Base-by-base conservation (phyloP, 305 asterid species). In the Galium porrigens region DNA sequence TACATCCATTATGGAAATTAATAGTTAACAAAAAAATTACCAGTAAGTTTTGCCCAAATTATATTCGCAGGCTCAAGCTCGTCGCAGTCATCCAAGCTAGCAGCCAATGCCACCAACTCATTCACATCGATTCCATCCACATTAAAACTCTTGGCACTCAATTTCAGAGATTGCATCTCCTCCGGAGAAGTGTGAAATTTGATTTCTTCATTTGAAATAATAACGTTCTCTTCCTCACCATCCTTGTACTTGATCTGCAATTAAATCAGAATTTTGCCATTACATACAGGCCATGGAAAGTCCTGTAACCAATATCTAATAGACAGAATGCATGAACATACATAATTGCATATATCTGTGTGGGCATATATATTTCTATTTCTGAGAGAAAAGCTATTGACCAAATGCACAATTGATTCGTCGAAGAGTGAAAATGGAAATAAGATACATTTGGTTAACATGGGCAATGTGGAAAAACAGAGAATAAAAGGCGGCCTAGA, bases 31-130 rank as follows among this genome's bases (percentile, higher is more conserved):
- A 29, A 53, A 10, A 39, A 74, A 75, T 46, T 66, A 94, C 99
- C 99, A 73, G 99, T 85, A 73, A 94, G 89, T 84, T 94, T 94
- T 54, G 99, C 97, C 99, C 99, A 94, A 66, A 88, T 85, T 62
- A 90, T 69, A 79, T 94, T 97, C 61, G 94, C 99, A 12, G 85
- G 79, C 67, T 86, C 99, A 63, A 86, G 84, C 76, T 88, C 94
- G 52, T 81, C 87, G 75, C 84, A 76, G 67, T 81, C 86, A 69
- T 83, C 94, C 76, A 90, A 75, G 77, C 82, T 85, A 70, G 96
- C 94, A 29, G 97, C 97, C 81, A 94, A 73, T 54, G 80, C 94
- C 84, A 84, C 75, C 90, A 94, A 71, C 86, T 87, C 99, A 65
- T 86, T 76, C 73, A 82, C 88, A 70, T 87, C 97, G 66, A 85